Evolutionary conservation across 495 filamentous ascomycete genomes (phyloP).

Genomic region (Recurvomyces mirabilis): DNA sequence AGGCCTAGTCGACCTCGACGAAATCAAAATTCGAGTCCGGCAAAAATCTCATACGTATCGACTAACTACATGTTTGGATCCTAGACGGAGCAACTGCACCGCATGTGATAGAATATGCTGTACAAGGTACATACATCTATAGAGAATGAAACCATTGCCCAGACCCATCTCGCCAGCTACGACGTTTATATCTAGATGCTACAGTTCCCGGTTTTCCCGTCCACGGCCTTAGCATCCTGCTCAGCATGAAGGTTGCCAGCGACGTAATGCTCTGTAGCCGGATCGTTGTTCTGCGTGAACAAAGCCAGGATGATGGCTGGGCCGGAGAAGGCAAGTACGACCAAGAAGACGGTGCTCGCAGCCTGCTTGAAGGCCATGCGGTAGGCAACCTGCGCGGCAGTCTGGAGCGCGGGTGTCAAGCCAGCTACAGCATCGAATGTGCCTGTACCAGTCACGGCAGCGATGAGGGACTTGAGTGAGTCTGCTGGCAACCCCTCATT

Average conservation of each 20-base stretch:
- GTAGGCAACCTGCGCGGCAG: constrained; percentile 5
- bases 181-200: no score
- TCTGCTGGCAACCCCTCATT: constrained; percentile 3
- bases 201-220: no score
- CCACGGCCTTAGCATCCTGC: constrained; percentile 1
- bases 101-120: no score
- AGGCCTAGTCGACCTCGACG: no score
- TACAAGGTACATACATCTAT: no score
- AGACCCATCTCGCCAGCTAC: no score
- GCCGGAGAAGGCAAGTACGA: constrained; percentile 9
- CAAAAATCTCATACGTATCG: no score
- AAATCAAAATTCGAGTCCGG: no score
- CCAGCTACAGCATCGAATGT: constrained; percentile 5
- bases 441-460: constrained; percentile 4
- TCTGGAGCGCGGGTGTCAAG: constrained; percentile 6
- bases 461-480: constrained; percentile 3
- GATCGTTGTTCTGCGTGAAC: constrained; percentile 12
- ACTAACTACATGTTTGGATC: no score
- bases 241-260: constrained; percentile 8
- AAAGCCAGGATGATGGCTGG: constrained; percentile 6
- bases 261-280: constrained; percentile 8
- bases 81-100: no score
- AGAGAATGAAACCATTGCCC: no score
- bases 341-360: constrained; percentile 11
- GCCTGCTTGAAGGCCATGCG: constrained; percentile 5